Percentiles rank a stretch among this genome's conserved stretches.
Conservation (phyloP, 805 yeast genomes). For the Kodamaea neixiangensis region DNA sequence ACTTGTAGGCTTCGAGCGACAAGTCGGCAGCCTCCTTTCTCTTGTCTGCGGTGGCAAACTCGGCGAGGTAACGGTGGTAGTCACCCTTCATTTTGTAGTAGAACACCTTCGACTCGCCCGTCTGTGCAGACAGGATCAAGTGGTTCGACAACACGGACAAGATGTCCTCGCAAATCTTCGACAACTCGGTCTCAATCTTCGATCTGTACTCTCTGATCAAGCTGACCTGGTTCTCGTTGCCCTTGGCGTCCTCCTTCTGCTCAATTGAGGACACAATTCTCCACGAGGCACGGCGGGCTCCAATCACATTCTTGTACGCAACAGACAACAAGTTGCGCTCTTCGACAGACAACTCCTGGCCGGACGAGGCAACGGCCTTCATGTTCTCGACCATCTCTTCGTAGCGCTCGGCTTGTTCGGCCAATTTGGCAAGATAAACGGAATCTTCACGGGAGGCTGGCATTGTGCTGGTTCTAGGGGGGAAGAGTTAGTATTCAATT, state of each 20-base stretch:
- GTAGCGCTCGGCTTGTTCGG: conserved; percentile 99
- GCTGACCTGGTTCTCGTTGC: conserved; percentile 85
- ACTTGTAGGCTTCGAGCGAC: conserved; percentile 90
- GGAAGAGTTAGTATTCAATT: conserved; percentile 10
- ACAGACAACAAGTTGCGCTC: conserved; percentile 96
- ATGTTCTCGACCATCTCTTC: conserved; percentile 99
- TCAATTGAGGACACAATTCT: conserved; percentile 97
- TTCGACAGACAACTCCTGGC: conserved; percentile 94
- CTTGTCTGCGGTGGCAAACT: conserved; percentile 88
- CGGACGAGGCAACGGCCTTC: conserved; percentile 96
- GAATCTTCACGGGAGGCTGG: conserved; percentile 94
- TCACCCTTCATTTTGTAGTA: conserved; percentile 99
- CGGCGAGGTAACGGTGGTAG: conserved; percentile 98
- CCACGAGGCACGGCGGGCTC: conserved; percentile 99
- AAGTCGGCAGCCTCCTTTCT: conserved; percentile 91
- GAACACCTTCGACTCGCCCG: conserved; percentile 97
- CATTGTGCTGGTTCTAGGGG: conserved; percentile 40
- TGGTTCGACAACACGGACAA: conserved; percentile 83
- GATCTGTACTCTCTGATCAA: conserved; percentile 93
- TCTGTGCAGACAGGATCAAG: conserved; percentile 89
- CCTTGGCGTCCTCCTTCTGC: conserved; percentile 97
- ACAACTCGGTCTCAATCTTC: conserved; percentile 89
- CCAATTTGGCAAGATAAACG: conserved; percentile 95
- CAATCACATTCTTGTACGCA: conserved; percentile 97
- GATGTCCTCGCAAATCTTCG: conserved; percentile 93